phyloP scores from a whole-genome alignment of 2,329 filamentous ascomycete genomes.

The Ceratocystis papillata region DNA sequence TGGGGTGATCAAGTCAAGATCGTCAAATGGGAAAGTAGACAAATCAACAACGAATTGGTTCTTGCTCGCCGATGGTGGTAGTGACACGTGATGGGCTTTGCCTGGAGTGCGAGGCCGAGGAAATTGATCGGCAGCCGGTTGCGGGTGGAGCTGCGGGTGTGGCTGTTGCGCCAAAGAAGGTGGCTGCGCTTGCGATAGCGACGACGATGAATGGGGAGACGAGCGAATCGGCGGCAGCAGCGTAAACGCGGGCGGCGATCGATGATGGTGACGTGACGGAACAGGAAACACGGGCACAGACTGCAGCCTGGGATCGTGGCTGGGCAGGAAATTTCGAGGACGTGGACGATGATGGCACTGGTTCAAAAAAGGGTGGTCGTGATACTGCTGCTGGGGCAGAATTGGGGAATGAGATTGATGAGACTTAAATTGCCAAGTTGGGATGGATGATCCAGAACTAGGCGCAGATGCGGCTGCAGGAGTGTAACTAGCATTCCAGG shows the following conservation, averaged over 20 bases:
- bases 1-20: conserved; percentile 15
- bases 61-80: conserved; percentile 21
- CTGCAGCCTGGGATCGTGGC: conserved; percentile 6
- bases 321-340: not conserved
- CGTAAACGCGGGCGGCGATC: conserved; percentile 6
- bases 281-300: conserved; percentile 10
- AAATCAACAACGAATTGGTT: conserved; percentile 21
- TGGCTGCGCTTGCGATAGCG: not conserved
- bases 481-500: conserved; percentile 10
- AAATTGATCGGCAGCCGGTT: not conserved
- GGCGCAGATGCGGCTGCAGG: not conserved
- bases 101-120: not conserved
- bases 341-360: not conserved
- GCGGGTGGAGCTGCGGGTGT: not conserved
- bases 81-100: conserved; percentile 22
- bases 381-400: conserved; percentile 1
- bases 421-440: not conserved
- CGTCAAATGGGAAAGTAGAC: conserved; percentile 20
- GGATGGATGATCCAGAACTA: not conserved
- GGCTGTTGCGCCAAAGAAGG: not conserved
- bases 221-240: conserved; percentile 6
- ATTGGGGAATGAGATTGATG: conserved; percentile 4
- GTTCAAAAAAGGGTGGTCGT: not conserved
- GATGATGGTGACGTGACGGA: not conserved
- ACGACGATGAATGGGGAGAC: not conserved